Percentiles rank a stretch among this genome's conserved stretches.
These are phyloP conservation scores for Saccharomyces hybrid DNA, from an alignment of 1,139 yeast species.

Conservation along the genomic window DNA sequence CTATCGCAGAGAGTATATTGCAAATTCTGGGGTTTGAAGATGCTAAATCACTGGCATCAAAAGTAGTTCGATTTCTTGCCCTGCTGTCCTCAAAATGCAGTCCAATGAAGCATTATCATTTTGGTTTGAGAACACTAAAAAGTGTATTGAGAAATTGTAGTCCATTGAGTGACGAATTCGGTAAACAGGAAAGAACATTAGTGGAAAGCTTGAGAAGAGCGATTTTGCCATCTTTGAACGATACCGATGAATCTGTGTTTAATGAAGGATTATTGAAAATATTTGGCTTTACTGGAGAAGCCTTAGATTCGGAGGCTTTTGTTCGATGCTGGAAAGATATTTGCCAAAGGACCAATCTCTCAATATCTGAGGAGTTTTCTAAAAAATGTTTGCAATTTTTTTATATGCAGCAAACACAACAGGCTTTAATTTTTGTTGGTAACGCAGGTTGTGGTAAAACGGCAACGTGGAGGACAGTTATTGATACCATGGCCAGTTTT, in stretches of 20 bases:
- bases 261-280: background rate
- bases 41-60: conserved; percentile 42
- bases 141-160: background rate
- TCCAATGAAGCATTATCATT: conserved; percentile 72
- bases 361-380: conserved; percentile 39
- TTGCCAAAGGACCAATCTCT: conserved; percentile 4
- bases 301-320: background rate
- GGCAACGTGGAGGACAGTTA: conserved; percentile 43
- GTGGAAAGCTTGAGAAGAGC: background rate
- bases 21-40: conserved; percentile 62
- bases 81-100: conserved; percentile 38
- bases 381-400: conserved; percentile 55
- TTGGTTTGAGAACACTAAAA: conserved; percentile 48
- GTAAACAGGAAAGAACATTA: background rate
- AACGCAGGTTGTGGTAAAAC: conserved; percentile 72
- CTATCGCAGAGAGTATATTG: conserved; percentile 66
- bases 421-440: conserved; percentile 81
- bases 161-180: background rate
- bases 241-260: background rate
- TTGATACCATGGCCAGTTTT: conserved; percentile 38
- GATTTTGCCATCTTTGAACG: background rate
- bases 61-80: conserved; percentile 51
- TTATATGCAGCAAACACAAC: conserved; percentile 58
- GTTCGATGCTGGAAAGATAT: background rate
- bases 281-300: background rate